These are phyloP conservation scores for Cladophialophora psammophila DNA, from an alignment of 2,329 filamentous ascomycete genomes.

Conservation along the genomic window DNA sequence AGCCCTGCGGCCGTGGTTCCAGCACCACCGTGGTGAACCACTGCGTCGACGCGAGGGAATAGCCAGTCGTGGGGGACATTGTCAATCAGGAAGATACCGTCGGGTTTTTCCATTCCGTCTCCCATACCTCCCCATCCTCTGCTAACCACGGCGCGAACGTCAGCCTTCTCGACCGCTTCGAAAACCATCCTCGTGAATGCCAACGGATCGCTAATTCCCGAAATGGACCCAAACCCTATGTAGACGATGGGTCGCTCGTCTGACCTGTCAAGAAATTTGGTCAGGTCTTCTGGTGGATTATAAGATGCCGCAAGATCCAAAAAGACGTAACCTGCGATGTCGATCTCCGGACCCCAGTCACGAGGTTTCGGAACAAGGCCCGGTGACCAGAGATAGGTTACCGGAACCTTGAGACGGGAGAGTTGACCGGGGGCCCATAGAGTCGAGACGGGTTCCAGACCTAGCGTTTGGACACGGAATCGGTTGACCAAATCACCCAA, in stretches of 20 bases:
- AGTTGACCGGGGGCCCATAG: slow-evolving; percentile 78
- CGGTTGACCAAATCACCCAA: slow-evolving; percentile 79
- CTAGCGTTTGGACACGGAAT: slow-evolving; percentile 73
- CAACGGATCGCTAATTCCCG: slow-evolving; percentile 47
- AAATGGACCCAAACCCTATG: slow-evolving; percentile 48
- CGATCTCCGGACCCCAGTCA: slow-evolving; percentile 63
- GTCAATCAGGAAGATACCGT: slow-evolving; percentile 46
- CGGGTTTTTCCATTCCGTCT: slow-evolving; percentile 42
- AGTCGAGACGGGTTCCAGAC: slow-evolving; percentile 75
- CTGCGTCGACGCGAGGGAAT: slow-evolving; percentile 47
- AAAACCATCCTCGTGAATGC: slow-evolving; percentile 47
- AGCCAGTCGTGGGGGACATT: slow-evolving; percentile 51
- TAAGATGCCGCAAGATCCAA: slow-evolving; percentile 57
- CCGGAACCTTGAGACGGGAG: slow-evolving; percentile 76
- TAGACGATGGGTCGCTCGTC: slow-evolving; percentile 45
- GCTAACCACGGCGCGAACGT: slow-evolving; percentile 48
- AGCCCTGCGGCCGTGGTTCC: slow-evolving; percentile 50
- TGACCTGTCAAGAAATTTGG: slow-evolving; percentile 40
- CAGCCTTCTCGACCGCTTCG: slow-evolving; percentile 45
- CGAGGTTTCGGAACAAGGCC: slow-evolving; percentile 60
- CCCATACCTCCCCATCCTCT: slow-evolving; percentile 50
- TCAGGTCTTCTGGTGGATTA: slow-evolving; percentile 51
- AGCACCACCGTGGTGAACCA: slow-evolving; percentile 49
- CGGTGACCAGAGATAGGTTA: slow-evolving; percentile 71
- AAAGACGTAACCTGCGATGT: slow-evolving; percentile 63